Base-by-base conservation (phyloP, 108 stramenopile genomes). In the Asterionellopsis glacialis region DNA sequence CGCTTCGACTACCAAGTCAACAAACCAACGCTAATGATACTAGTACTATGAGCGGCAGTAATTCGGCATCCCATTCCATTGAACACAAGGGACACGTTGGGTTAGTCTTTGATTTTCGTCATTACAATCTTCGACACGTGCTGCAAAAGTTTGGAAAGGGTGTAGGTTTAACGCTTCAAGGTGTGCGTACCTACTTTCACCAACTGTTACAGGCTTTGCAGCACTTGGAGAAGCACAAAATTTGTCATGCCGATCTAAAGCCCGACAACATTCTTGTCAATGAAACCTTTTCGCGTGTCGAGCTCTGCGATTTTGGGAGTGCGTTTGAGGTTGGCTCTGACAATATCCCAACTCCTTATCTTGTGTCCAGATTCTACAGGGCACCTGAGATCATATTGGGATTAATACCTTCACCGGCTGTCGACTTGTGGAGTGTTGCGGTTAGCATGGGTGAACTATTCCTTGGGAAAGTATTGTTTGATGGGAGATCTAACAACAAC, bases 351-450 rank as follows among this genome's bases (percentile, higher is more conserved):
- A 95, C 99, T 11, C 97, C 97, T 12, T 98, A 98, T 59, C 84
- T 99, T 1, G 98, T 98, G 9, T 91, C 90, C n/a, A 79, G 98
- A 21, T 99, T 96, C 64, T 99, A 99, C 65, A 90, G 99, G 27
- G 94, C 97, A 0, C 99, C 99, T 0, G 99, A 99, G 75, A 87
- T 98, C n/a, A 95, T 99, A 19, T 76, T 99, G 61, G 99, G 99
- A 12, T 61, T 98, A 28, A 63, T 84, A 44, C 96, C 96, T 57
- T 91, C 95, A 68, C 69, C 78, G 43, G 81, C 88, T 18, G 81
- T 98, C 26, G 99, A 99, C 68, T 55, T 98, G 11, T 99, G 98
- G 98, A 80, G 84, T 57, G 68, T 98, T 5, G 94, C 88, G 0
- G 88, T 85, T 9, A 95, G 94, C 9, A 74, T 97, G 15, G 96